Evolutionary conservation across 495 filamentous ascomycete genomes (phyloP).

Genomic region (Elasticomyces elasticus): DNA sequence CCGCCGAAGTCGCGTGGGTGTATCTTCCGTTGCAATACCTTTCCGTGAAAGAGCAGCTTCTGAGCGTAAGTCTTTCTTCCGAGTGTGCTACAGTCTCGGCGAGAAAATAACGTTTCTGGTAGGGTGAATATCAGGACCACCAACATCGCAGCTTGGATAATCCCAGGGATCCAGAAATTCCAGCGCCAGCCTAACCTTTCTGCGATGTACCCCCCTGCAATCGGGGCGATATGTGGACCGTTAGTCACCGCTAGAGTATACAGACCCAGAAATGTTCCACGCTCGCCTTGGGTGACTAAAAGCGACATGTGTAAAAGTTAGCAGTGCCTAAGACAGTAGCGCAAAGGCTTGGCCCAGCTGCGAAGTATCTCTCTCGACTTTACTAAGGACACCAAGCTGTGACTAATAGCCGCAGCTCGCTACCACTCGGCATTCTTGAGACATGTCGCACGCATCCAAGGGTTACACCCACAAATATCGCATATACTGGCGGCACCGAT

Average conservation of each 20-base stretch:
- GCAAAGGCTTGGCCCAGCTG: too few species aligned
- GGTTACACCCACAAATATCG: too few species aligned
- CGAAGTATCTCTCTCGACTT: too few species aligned
- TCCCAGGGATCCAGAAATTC: conserved; percentile 14
- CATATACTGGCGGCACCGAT: conserved; percentile 18
- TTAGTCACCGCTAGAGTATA: conserved; percentile 31
- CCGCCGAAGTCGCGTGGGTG: conserved; percentile 19
- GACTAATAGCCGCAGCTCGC: too few species aligned
- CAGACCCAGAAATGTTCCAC: conserved; percentile 26
- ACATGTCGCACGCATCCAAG: too few species aligned
- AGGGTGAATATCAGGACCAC: conserved; percentile 14
- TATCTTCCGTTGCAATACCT: conserved; percentile 8
- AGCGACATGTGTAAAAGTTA: too few species aligned
- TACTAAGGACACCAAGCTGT: too few species aligned
- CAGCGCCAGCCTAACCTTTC: conserved; percentile 14
- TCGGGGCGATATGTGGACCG: conserved; percentile 10
- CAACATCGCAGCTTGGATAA: conserved; percentile 6
- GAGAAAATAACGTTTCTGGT: conserved; percentile 13
- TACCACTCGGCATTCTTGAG: too few species aligned
- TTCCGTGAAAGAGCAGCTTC: conserved; percentile 15
- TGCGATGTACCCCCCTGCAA: conserved; percentile 14
- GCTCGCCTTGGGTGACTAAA: conserved; percentile 1
- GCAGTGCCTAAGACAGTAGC: too few species aligned
- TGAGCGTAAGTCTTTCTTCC: not conserved
- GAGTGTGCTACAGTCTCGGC: not conserved